Conservation (phyloP, 371 early-diverging fungal genomes). For the Mucor sp. region DNA sequence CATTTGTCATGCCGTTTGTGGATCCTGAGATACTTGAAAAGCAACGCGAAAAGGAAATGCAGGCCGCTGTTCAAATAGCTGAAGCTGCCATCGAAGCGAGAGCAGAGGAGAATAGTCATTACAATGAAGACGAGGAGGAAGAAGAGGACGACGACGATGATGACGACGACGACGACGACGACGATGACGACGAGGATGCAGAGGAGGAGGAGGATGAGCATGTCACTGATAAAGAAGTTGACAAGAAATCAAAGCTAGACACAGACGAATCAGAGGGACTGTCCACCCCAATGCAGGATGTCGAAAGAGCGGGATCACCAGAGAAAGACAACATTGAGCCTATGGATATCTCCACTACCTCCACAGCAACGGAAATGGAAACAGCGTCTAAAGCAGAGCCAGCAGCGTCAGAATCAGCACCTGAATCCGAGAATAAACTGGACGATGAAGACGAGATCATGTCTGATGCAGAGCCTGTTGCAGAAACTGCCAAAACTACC, state of each 20-base stretch:
- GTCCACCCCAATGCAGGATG: constrained; percentile 3
- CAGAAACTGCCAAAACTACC: background rate
- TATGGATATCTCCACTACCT: constrained; percentile 5
- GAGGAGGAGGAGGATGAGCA: background rate
- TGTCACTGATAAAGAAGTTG: background rate
- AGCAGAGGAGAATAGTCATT: background rate
- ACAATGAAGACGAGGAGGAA: constrained; percentile 5
- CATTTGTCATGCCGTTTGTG: constrained; percentile 32
- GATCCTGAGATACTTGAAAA: constrained; percentile 18
- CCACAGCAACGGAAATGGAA: background rate
- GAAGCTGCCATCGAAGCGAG: constrained; percentile 8
- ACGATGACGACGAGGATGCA: background rate
- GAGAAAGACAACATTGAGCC: constrained; percentile 1
- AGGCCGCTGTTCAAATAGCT: constrained; percentile 3
- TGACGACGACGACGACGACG: constrained; percentile 7
- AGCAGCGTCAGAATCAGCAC: background rate
- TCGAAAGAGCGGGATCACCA: background rate
- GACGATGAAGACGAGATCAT: constrained; percentile 18
- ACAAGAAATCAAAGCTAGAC: background rate
- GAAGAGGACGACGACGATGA: constrained; percentile 2
- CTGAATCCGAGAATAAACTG: background rate
- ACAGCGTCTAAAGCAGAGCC: background rate
- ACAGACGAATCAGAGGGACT: background rate
- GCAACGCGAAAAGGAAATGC: constrained; percentile 21
- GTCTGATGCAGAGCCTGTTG: constrained; percentile 12